Evolutionary conservation across 2,329 filamentous ascomycete genomes (phyloP), one percentile per base, ranked within the genome.

Genomic region (Penicillium freii): DNA sequence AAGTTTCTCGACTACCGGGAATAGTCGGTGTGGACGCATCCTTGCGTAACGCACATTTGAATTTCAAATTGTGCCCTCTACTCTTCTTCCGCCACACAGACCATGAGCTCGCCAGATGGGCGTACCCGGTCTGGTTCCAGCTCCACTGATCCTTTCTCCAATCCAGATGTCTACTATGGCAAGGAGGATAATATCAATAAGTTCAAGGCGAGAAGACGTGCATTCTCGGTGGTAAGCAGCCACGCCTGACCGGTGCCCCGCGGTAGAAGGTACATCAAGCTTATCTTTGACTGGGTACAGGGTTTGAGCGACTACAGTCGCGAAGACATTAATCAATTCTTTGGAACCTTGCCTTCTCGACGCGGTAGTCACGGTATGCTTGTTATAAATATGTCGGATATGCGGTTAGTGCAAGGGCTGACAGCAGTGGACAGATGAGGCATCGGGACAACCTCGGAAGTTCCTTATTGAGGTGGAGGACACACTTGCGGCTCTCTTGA

Each of bases 401-500:
- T 31, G 9, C 13, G 21, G 23, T 27, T 21, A 31, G 15, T 29
- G 29, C 21, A 13, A 44, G 17, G 23, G 61, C 58, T 68, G 59
- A 69, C 57, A 21, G 47, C 47, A 53, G 47, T 45, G 47, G 17
- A 29, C 69, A 94, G 92, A 96, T 79, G 91, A 92, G 73, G 80
- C 81, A 47, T 84, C 86, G 34, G 79, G 84, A 49, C 80, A 85
- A 48, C 85, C 89, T 56, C 89, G 91, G 60, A 88, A 88, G 65
- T 96, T 96, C 75, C 82, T 96, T 38, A 87, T 97, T 72, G 85
- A 94, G 66, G 92, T 97, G 68, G 89, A 96, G 48, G 81, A 85
- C 23, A 97, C 92, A 0, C 82, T 96, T 56, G 83, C 92, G 70
- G 87, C 84, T 58, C 81, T 99, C 44, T 82, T 91, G 60, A 85